These are phyloP conservation scores for Exophiala sideris DNA, from an alignment of 2,329 filamentous ascomycete species.

Conservation along the genomic window DNA sequence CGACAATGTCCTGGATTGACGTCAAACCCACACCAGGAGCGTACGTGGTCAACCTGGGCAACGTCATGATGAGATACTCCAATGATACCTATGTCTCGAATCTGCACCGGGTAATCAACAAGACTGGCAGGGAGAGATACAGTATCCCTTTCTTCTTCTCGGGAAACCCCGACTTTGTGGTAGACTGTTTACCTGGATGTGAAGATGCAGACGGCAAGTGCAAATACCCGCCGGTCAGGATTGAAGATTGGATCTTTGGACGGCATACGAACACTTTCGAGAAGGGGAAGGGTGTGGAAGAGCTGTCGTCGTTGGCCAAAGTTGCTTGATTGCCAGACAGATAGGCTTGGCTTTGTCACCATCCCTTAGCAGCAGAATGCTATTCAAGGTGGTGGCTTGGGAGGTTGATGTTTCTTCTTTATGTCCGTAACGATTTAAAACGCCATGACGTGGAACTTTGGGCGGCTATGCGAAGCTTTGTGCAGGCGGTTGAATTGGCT, in stretches of 20 bases:
- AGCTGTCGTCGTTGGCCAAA: constrained; percentile 18
- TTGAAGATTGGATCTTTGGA: constrained; percentile 29
- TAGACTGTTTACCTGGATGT: constrained; percentile 30
- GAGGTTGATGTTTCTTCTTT: too few species aligned
- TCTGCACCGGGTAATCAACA: constrained; percentile 33
- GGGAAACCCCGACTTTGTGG: constrained; percentile 30
- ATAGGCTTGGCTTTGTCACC: too few species aligned
- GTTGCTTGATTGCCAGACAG: not conserved
- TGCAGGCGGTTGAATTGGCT: constrained; percentile 4
- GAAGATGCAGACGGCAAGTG: constrained; percentile 7
- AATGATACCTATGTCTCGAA: constrained; percentile 31
- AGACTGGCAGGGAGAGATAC: constrained; percentile 28
- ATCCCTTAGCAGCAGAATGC: constrained; percentile 39
- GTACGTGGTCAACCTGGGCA: constrained; percentile 32
- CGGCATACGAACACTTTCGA: constrained; percentile 30
- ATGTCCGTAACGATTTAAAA: too few species aligned
- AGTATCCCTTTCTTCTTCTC: constrained; percentile 32
- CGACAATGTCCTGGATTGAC: constrained; percentile 28
- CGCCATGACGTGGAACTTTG: constrained; percentile 5
- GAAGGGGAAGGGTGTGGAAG: constrained; percentile 19
- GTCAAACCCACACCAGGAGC: constrained; percentile 28
- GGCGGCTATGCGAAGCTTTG: constrained; percentile 4
- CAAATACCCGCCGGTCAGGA: constrained; percentile 30
- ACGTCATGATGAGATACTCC: constrained; percentile 33
- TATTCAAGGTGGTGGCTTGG: too few species aligned